Percentiles rank a stretch among this genome's conserved stretches.
Evolutionary conservation across 148 eudicot species (phyloP).

Genomic region (Rhododendron griersonianum): DNA sequence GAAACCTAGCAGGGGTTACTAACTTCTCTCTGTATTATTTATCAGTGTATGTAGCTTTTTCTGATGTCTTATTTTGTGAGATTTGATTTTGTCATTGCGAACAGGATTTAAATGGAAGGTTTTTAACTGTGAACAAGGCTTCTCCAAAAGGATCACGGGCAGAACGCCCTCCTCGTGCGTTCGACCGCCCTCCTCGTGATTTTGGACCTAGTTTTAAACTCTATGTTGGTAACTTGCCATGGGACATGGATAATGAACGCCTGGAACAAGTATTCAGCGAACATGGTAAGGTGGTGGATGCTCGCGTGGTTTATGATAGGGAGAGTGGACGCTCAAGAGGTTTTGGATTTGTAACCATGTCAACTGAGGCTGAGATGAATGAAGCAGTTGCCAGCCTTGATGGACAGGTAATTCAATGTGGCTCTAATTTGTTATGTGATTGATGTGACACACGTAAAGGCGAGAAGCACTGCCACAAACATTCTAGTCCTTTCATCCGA

Average conservation of each 20-base stretch:
- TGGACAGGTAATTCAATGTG: conserved; percentile 54
- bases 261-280: conserved; percentile 74
- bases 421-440: neutral
- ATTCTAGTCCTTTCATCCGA: neutral
- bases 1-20: neutral
- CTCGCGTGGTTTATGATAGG: conserved; percentile 70
- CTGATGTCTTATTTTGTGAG: neutral
- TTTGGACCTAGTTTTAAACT: conserved; percentile 40
- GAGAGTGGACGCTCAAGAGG: conserved; percentile 85
- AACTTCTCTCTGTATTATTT: neutral
- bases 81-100: conserved; percentile 2
- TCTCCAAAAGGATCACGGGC: conserved; percentile 80
- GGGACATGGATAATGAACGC: conserved; percentile 67
- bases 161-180: conserved; percentile 39
- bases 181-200: conserved; percentile 26
- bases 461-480: neutral
- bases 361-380: conserved; percentile 63
- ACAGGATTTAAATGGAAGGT: conserved; percentile 73
- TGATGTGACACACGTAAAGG: neutral
- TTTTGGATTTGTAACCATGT: conserved; percentile 83
- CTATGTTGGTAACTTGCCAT: conserved; percentile 89
- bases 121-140: conserved; percentile 85
- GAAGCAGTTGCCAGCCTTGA: conserved; percentile 78
- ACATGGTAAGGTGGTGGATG: conserved; percentile 58
- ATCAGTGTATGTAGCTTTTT: neutral